Percentiles rank a stretch among this genome's conserved stretches.
phyloP scores from a whole-genome alignment of 2,329 filamentous ascomycete species.

The Podosphaera fusca region DNA sequence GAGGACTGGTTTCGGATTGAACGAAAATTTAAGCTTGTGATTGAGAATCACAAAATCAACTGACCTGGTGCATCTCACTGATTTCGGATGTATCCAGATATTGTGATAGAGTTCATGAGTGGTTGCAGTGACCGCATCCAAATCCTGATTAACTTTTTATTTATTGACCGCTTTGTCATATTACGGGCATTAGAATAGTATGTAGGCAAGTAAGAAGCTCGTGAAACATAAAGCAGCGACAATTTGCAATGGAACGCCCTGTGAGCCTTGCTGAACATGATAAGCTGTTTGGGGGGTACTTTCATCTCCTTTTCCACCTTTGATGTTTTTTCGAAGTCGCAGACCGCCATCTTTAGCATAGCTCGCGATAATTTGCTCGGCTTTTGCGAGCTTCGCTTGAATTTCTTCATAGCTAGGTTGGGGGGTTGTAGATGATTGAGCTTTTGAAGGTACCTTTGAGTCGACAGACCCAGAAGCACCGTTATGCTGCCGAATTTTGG shows the following conservation, averaged over 20 bases:
- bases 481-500: constrained; percentile 4
- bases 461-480: constrained; percentile 9
- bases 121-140: neutral
- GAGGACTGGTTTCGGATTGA: too few species aligned
- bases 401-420: constrained; percentile 30
- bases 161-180: neutral
- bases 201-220: constrained; percentile 83
- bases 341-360: constrained; percentile 51
- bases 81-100: neutral
- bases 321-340: constrained; percentile 52
- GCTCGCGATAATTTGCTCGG: constrained; percentile 47
- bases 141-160: neutral
- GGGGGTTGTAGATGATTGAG: constrained; percentile 14
- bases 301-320: constrained; percentile 25
- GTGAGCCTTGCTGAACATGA: constrained; percentile 19
- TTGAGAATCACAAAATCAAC: too few species aligned
- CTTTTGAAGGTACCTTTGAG: constrained; percentile 11
- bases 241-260: constrained; percentile 72
- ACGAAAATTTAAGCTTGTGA: too few species aligned
- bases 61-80: neutral
- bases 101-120: neutral
- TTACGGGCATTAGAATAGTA: constrained; percentile 56
- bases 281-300: constrained; percentile 27
- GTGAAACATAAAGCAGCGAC: constrained; percentile 66
- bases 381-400: constrained; percentile 49